Conservation (phyloP, 2,329 filamentous ascomycete species). For the Fusarium miscanthi region DNA sequence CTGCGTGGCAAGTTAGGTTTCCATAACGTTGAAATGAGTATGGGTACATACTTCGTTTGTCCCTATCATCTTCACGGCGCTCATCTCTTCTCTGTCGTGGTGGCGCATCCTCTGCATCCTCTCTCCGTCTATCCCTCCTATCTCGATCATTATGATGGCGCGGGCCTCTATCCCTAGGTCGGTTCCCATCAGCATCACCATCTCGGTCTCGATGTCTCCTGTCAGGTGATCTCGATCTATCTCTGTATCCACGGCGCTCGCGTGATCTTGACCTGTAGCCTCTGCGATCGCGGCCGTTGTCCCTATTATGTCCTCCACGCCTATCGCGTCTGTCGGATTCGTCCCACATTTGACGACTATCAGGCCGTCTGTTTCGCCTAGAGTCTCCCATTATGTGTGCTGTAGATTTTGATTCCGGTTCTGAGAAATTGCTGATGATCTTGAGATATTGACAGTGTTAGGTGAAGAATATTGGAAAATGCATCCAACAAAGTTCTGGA, state of each 20-base stretch:
- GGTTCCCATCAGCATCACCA: conserved; percentile 50
- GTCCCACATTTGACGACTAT: conserved; percentile 73
- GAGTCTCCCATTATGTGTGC: conserved; percentile 48
- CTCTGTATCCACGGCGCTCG: conserved; percentile 49
- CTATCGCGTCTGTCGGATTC: conserved; percentile 58
- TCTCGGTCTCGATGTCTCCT: conserved; percentile 54
- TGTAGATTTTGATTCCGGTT: background rate
- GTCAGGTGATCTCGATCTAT: conserved; percentile 53
- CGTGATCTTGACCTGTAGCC: conserved; percentile 51
- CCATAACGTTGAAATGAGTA: background rate
- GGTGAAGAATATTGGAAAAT: conserved; percentile 1
- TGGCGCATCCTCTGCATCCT: conserved; percentile 42
- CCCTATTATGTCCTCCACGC: conserved; percentile 44
- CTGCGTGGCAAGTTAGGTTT: conserved; percentile 31
- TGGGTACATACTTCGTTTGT: conserved; percentile 41
- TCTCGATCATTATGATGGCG: conserved; percentile 43
- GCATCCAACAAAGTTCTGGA: conserved; percentile 15
- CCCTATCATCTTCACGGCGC: conserved; percentile 42
- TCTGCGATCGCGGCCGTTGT: conserved; percentile 48
- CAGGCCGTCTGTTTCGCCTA: conserved; percentile 52
- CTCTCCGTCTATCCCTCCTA: conserved; percentile 39
- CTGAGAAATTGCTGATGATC: background rate
- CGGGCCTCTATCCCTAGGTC: conserved; percentile 49
- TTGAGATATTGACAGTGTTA: background rate
- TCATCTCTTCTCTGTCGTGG: conserved; percentile 37